Evolutionary conservation across 192 early-diverging fungal genomes (phyloP).

Genomic region (Kickxella alabastrina): DNA sequence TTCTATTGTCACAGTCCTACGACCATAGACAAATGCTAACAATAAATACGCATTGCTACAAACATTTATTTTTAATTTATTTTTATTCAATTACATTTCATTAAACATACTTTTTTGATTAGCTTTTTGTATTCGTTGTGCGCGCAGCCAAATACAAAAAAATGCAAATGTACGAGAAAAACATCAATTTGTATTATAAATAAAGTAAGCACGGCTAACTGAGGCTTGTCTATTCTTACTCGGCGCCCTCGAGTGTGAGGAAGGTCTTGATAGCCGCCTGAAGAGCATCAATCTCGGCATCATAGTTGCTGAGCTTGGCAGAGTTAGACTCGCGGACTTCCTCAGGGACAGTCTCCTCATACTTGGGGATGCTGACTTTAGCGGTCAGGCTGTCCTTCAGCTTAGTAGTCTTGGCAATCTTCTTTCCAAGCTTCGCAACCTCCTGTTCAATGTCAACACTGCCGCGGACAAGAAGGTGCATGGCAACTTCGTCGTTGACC

Average conservation of each 20-base stretch:
- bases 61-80: background rate
- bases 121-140: too few species aligned
- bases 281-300: conserved; percentile 74
- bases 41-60: too few species aligned
- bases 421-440: conserved; percentile 73
- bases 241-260: conserved; percentile 54
- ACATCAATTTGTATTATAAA: background rate
- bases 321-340: conserved; percentile 71
- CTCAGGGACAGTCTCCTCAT: conserved; percentile 63
- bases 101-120: background rate
- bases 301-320: conserved; percentile 65
- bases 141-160: too few species aligned
- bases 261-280: conserved; percentile 66
- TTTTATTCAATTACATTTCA: background rate
- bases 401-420: conserved; percentile 65
- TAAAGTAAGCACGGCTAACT: too few species aligned
- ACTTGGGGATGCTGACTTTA: conserved; percentile 65
- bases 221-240: conserved; percentile 14
- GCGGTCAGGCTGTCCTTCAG: conserved; percentile 57
- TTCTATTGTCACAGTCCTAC: too few species aligned
- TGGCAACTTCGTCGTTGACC: conserved; percentile 65
- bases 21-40: too few species aligned
- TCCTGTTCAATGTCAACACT: conserved; percentile 80
- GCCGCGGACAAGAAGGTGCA: conserved; percentile 76
- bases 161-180: too few species aligned